These are phyloP conservation scores for Pythium oligandrum DNA, from an alignment of 352 stramenopile species.

Conservation along the genomic window DNA sequence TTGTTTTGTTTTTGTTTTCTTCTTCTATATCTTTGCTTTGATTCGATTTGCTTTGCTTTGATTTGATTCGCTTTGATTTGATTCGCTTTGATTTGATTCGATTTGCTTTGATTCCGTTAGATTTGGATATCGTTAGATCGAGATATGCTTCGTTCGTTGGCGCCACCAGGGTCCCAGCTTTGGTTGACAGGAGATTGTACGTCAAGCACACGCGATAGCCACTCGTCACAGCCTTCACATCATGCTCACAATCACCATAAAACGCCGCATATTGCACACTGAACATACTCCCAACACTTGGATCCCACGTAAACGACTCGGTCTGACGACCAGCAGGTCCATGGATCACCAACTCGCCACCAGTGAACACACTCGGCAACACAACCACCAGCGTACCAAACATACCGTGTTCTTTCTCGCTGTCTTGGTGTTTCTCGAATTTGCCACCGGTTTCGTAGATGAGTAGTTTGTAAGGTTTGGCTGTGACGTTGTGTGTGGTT, in stretches of 20 bases:
- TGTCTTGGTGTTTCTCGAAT: conserved; percentile 41
- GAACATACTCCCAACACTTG: conserved; percentile 2
- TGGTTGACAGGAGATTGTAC: conserved; percentile 12
- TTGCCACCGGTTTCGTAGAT: conserved; percentile 34
- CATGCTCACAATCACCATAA: conserved; percentile 19
- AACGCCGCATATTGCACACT: conserved; percentile 21
- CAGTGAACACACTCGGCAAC: conserved; percentile 23
- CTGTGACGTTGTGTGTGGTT: conserved; percentile 1
- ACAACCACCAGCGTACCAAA: conserved; percentile 43
- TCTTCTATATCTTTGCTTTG: no score
- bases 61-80: no score
- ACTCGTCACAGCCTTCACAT: conserved; percentile 13
- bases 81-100: no score
- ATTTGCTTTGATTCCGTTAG: no score
- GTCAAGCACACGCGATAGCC: conserved; percentile 15
- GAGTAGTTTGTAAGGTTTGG: conserved; percentile 36
- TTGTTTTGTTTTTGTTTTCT: no score
- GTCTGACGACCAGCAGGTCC: conserved; percentile 10
- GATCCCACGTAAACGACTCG: conserved; percentile 10
- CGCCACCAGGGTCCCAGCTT: background rate
- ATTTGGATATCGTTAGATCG: no score
- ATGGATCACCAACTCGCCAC: conserved; percentile 19
- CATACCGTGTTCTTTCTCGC: conserved; percentile 45
- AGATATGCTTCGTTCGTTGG: background rate
- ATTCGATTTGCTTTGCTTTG: no score